Evolutionary conservation across 371 early-diverging fungal genomes (phyloP), one percentile per base, ranked within the genome.

Genomic region (Mucor mucedo): DNA sequence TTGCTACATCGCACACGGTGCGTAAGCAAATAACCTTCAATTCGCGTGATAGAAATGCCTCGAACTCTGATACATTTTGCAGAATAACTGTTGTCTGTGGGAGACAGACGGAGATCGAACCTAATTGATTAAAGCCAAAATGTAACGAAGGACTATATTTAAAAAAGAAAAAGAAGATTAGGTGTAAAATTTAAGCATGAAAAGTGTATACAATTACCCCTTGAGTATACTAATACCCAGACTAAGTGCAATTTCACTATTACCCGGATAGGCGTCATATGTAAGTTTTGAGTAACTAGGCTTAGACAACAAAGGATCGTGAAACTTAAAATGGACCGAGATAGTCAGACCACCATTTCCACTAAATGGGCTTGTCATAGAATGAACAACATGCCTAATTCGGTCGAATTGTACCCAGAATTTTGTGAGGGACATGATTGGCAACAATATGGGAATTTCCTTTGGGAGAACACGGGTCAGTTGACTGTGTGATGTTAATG

Each of bases 391-490:
- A 38, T 73, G 73, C 21, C 80, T 68, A 13, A 79, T 71, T 14
- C 80, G 62, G 55, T 82, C 78, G 56, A 79, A 76, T 8, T 79
- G 69, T 2, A 76, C 73, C 75, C 80, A 76, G 28, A 79, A 79
- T 49, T 70, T 65, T 11, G 72, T 70, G 62, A 76, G 64, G 4
- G 77, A 68, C 42, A 82, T 44, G 13, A 75, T 70, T 29, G 76
- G 77, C 3, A 62, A 61, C 5, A 82, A 55, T 29, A 82, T 57
- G 13, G 77, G 72, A 13, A 78, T 67, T 9, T 66, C 60, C 48
- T 62, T 56, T 32, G 70, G 70, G 32, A 70, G 66, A 54, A 57
- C 59, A 38, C 47, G 47, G 5, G 48, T 39, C 50, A 50, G 32
- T 35, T 40, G 28, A 52, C 16, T 27, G 11, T 39, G 32, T 27